phyloP scores from a whole-genome alignment of 2,329 filamentous ascomycete genomes.

The Pochonia chlamydosporia region DNA sequence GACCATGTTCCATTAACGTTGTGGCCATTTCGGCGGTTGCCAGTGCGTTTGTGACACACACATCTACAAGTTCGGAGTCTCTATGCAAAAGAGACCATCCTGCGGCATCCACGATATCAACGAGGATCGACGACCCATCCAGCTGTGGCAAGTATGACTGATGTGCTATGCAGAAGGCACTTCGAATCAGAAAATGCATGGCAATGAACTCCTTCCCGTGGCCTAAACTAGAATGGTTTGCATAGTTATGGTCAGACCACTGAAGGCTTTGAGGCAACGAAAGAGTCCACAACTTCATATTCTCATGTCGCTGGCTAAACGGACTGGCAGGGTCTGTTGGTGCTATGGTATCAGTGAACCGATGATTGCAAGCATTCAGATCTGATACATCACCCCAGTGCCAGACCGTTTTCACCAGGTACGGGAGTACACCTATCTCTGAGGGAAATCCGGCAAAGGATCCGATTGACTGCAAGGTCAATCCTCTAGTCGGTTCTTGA shows the following conservation, averaged over 20 bases:
- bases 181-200: constrained; percentile 17
- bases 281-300: constrained; percentile 10
- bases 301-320: constrained; percentile 2
- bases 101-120: constrained; percentile 15
- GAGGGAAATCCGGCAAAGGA: constrained; percentile 8
- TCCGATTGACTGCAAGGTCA: neutral
- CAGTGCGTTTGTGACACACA: constrained; percentile 15
- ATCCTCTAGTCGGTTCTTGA: constrained; percentile 1
- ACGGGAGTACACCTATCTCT: constrained; percentile 12
- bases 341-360: constrained; percentile 7
- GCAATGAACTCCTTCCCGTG: constrained; percentile 13
- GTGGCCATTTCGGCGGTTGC: constrained; percentile 13
- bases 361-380: constrained; percentile 8
- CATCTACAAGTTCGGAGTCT: constrained; percentile 11
- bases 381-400: constrained; percentile 13
- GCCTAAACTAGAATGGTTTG: constrained; percentile 12
- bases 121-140: constrained; percentile 11
- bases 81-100: constrained; percentile 16
- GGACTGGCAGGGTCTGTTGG: constrained; percentile 11
- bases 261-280: constrained; percentile 10
- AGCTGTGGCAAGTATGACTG: constrained; percentile 19
- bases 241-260: constrained; percentile 13
- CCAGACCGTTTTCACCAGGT: constrained; percentile 13
- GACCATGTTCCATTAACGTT: constrained; percentile 3
- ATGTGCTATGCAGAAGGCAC: constrained; percentile 16